Base-by-base conservation (phyloP, 768 basidiomycete species). In the Phanerochaete carnosa region DNA sequence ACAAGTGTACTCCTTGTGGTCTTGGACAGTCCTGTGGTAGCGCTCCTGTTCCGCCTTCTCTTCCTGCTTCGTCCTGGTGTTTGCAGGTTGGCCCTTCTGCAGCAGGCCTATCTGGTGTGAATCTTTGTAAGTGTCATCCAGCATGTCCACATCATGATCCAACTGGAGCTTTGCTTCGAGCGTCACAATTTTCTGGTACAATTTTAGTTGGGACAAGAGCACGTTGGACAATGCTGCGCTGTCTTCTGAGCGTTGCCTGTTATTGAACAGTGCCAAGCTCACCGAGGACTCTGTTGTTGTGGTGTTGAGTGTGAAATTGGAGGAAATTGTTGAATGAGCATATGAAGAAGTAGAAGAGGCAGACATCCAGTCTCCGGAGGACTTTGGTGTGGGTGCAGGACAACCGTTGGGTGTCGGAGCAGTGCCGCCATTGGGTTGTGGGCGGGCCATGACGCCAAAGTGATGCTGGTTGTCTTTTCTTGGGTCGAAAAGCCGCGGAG, bases 391-490 rank as follows among this genome's bases (percentile, higher is more conserved):
- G 7, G 84, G 83, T 0, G 77, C 65, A 0, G 81, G 78, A 6
- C 81, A 80, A 43, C 70, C 63, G 26, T 33, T 55, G 13, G 55
- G 43, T 35, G 46, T 61, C 35, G 68, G 57, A 28, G 51, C 58
- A 19, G 7, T 35, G 25, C 55, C 57, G 26, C 49, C 53, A 50
- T 13, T 5, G 55, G 45, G 9, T 46, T 69, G 54, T 66, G 69
- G 53, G 59, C 86, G 82, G 3, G 83, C 76, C 35, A 85, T 80
- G 35, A 87, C 82, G 39, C 84, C 77, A 74, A 98, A 98, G 12
- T 89, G 84, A 32, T 94, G 84, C 0, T 97, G 94, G 71, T 98
- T 93, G 71, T 98, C 92, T 68, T 92, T 87, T 39, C 91, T 82
- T 61, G 91, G 92, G 69, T 98, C 94, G 60, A 94, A 95, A 0